Percentiles rank a stretch among this genome's conserved stretches.
phyloP scores from a whole-genome alignment of 768 basidiomycete genomes.

The Russula earlei region DNA sequence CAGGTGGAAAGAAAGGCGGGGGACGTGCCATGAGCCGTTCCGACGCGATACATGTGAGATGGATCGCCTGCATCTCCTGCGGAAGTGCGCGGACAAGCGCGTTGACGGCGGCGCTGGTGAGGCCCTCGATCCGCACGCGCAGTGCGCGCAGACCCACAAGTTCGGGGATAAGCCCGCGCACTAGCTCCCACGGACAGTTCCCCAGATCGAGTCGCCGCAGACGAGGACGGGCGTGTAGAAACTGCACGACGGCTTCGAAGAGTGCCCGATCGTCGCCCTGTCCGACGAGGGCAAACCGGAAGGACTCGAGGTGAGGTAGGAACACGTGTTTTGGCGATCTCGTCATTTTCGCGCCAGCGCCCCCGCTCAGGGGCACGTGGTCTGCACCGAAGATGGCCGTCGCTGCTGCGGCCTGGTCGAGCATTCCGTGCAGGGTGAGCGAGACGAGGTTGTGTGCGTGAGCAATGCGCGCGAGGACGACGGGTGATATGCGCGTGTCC shows the following conservation, averaged over 20 bases:
- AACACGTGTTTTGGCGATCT: constrained; percentile 37
- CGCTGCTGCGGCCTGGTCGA: constrained; percentile 49
- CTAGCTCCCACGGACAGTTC: constrained; percentile 56
- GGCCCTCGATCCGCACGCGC: constrained; percentile 45
- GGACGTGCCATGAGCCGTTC: constrained; percentile 41
- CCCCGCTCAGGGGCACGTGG: constrained; percentile 42
- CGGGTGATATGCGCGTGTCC: constrained; percentile 56
- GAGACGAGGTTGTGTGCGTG: constrained; percentile 52
- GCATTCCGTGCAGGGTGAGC: constrained; percentile 56
- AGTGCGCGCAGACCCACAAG: constrained; percentile 45
- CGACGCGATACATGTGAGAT: constrained; percentile 40
- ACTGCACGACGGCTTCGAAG: constrained; percentile 46
- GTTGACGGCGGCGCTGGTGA: constrained; percentile 32
- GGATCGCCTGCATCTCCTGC: constrained; percentile 42
- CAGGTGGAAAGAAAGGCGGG: neutral
- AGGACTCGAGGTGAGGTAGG: constrained; percentile 51
- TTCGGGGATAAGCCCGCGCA: constrained; percentile 40
- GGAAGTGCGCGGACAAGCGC: constrained; percentile 30
- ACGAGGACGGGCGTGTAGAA: constrained; percentile 39
- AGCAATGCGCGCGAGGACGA: constrained; percentile 53
- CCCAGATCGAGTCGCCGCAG: constrained; percentile 53
- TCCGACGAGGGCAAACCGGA: constrained; percentile 55
- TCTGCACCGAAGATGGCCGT: constrained; percentile 53
- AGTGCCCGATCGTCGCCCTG: constrained; percentile 47
- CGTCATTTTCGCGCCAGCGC: neutral